Evolutionary conservation across 805 yeast genomes (phyloP), one percentile per base, ranked within the genome.

Genomic region (Millerago galiae): DNA sequence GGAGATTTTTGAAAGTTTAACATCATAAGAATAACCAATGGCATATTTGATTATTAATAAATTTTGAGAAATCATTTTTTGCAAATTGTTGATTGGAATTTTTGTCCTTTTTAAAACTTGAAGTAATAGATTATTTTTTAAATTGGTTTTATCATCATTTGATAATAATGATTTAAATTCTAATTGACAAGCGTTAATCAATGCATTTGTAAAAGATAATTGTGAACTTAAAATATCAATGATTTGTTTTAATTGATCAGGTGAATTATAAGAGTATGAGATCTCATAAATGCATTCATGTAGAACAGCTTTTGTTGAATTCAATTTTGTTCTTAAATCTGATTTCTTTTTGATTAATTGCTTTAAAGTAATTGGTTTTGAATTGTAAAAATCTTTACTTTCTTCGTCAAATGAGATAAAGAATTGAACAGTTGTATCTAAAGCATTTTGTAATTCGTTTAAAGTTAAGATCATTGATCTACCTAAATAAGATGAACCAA

Each of bases 401-500:
- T 46, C 45, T 3, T 41, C 37, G 25, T 57, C 54, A 8, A 58
- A 45, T 2, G 65, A 55, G 4, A 62, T 52, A 44, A 72, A 72
- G 43, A 64, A 68, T n/a, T 61, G 62, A 6, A 67, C 57, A 0
- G 75, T 54, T 8, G 58, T 52, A 37, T 66, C 67, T 12, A 72
- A 45, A 13, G 71, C 61, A n/a, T 43, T 43, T 15, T 71, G 71
- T 3, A 72, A 47, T 40, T 66, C 69, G 44, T 66, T 63, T 16
- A 73, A 38, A 0, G 71, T 58, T 30, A 63, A 63, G 0, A 68
- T 55, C 7, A 71, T 61, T 1, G 72, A 59, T 28, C 63, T 63
- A 25, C 79, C 79, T 11, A 74, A 50, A 48, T 66, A 71, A 0
- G 73, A 65, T 18, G 75, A 66, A 13, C 79, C 79, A 54, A 71